Evolutionary conservation across 2,329 filamentous ascomycete genomes (phyloP), one percentile per base, ranked within the genome.

Genomic region (Berkeleyomyces rouxiae): DNA sequence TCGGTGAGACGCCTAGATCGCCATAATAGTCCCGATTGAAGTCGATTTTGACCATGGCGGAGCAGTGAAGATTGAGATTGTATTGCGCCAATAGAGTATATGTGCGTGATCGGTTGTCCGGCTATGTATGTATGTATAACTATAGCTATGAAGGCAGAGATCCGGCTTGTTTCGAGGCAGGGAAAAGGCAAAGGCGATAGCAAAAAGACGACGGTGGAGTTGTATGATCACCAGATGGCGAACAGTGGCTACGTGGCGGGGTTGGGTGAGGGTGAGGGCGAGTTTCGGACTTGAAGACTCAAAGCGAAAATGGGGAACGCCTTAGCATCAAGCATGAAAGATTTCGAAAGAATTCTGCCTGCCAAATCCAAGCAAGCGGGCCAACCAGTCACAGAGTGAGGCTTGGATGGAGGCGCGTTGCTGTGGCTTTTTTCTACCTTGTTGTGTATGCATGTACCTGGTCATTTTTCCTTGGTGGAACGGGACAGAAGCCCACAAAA

Each of bases 11-110:
- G 67, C 88, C 88, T 62, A 96, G 78, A 74, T 95, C 90, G 66
- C 84, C 86, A 74, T 96, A 95, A 74, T 93, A 93, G 74, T 95
- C 87, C 69, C 83, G 82, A 68, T 78, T 80, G 63, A 63, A 63
- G 55, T 65, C 62, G 39, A 65, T 64, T 37, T 64, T 65, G 53
- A 60, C 59, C 64, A 65, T 65, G 40, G 7, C 47, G 60, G 58
- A 11, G 11, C 7, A 43, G 33, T 36, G 16, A 13, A 13, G n/a
- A 39, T n/a, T 7, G 16, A 39, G 58, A 10, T 13, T 36, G 10
- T 23, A 23, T 23, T 23, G 23, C 23, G 23, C 23, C 23, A 23
- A 23, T 23, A 23, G 23, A 1, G 23, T 23, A 23, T 23, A 23
- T 23, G 23, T 23, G 23, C 23, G 23, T 23, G 23, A 23, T 23